A percentile compares a stretch with the other conserved stretches of the same genome.
Conservation (phyloP, 352 stramenopile species). For the Phytopythium sindhum region DNA sequence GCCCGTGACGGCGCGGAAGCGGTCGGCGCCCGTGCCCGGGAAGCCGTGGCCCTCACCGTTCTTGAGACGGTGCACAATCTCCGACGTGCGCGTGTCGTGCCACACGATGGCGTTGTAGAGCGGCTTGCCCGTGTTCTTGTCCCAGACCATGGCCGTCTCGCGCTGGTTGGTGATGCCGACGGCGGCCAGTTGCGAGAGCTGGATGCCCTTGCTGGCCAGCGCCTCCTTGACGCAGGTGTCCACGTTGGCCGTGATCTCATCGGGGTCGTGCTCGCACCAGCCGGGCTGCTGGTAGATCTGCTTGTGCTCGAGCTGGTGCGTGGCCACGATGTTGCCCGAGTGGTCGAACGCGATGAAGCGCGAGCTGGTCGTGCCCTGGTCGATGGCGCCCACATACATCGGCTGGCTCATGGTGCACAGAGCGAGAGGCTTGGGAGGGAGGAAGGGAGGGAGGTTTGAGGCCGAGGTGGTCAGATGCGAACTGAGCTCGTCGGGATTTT, state of each 20-base stretch:
- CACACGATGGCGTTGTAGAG: conserved; percentile 99
- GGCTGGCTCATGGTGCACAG: conserved; percentile 29
- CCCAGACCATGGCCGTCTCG: conserved; percentile 97
- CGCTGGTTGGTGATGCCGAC: conserved; percentile 99
- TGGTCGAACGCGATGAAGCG: conserved; percentile 96
- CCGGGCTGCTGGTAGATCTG: conserved; percentile 95
- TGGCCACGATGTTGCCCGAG: conserved; percentile 85
- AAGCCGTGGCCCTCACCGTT: conserved; percentile 60
- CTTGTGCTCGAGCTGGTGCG: conserved; percentile 95
- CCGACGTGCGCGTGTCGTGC: conserved; percentile 95
- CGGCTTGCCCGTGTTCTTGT: conserved; percentile 93
- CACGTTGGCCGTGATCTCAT: conserved; percentile 93
- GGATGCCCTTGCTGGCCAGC: conserved; percentile 67
- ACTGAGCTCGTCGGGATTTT: conserved; percentile 23
- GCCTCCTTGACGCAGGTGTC: conserved; percentile 72
- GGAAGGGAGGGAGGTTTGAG: conserved; percentile 14
- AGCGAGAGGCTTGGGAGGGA: conserved; percentile 5
- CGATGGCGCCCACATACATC: conserved; percentile 88
- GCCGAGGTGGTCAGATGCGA: conserved; percentile 26
- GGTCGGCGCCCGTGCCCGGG: conserved; percentile 45
- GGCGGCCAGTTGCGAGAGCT: conserved; percentile 72
- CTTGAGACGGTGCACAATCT: conserved; percentile 84
- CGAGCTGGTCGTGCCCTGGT: conserved; percentile 96
- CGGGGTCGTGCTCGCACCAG: conserved; percentile 97
- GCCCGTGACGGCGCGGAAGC: conserved; percentile 86